These are phyloP conservation scores for Pyrus hybrid DNA, from an alignment of 331 rosid genomes.

Conservation along the genomic window DNA sequence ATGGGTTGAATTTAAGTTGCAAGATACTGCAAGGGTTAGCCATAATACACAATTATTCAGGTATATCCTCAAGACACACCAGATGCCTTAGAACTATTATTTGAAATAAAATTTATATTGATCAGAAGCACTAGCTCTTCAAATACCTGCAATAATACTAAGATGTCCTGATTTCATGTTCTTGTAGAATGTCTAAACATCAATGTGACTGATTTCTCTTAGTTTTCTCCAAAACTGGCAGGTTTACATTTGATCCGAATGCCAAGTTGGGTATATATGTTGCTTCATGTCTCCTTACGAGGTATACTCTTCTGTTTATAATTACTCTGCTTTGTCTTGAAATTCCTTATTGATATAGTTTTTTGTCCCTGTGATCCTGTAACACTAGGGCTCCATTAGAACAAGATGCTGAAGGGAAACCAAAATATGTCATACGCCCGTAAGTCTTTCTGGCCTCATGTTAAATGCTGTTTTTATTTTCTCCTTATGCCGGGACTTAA, in stretches of 20 bases:
- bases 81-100: background rate
- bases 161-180: background rate
- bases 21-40: slow-evolving; percentile 88
- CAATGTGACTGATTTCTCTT: background rate
- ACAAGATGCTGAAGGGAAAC: slow-evolving; percentile 75
- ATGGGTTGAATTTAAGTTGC: slow-evolving; percentile 89
- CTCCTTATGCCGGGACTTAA: background rate
- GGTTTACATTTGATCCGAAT: slow-evolving; percentile 84
- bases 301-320: slow-evolving; percentile 34
- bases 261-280: slow-evolving; percentile 74
- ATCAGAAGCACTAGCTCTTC: background rate
- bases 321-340: background rate
- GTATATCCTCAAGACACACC: slow-evolving; percentile 25
- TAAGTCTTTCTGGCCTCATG: slow-evolving; percentile 40
- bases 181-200: no score
- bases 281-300: slow-evolving; percentile 83
- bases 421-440: slow-evolving; percentile 80
- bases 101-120: background rate
- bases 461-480: slow-evolving; percentile 8
- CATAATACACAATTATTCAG: slow-evolving; percentile 82
- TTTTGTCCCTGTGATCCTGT: slow-evolving; percentile 12
- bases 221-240: slow-evolving; percentile 26
- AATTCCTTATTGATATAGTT: background rate
- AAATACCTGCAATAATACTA: background rate
- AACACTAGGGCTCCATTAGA: slow-evolving; percentile 68